Evolutionary conservation across 352 stramenopile species (phyloP).

Genomic region (Pythium monospermum): DNA sequence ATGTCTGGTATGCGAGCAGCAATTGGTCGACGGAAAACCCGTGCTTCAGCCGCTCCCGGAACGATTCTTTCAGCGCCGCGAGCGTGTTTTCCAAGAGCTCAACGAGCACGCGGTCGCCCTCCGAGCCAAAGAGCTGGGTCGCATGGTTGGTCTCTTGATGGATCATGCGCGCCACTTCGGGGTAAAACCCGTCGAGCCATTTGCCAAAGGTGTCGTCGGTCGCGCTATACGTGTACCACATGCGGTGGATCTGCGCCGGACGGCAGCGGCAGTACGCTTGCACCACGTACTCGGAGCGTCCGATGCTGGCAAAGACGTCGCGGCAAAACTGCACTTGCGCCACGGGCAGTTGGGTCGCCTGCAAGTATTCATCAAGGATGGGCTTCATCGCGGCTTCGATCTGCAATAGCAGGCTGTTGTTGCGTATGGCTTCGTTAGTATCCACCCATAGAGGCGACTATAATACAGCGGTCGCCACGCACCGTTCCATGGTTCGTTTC

Average conservation of each 20-base stretch:
- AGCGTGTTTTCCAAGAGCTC: slow-evolving; percentile 48
- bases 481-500: slow-evolving; percentile 37
- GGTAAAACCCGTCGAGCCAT: slow-evolving; percentile 61
- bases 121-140: slow-evolving; percentile 40
- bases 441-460: background rate
- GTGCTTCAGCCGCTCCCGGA: slow-evolving; percentile 42
- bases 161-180: slow-evolving; percentile 46
- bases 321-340: slow-evolving; percentile 40
- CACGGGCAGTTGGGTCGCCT: slow-evolving; percentile 38
- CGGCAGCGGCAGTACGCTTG: slow-evolving; percentile 39
- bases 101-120: slow-evolving; percentile 31
- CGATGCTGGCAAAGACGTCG: slow-evolving; percentile 46
- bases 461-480: background rate
- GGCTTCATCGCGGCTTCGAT: slow-evolving; percentile 49
- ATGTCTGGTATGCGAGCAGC: slow-evolving; percentile 39
- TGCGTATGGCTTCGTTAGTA: background rate
- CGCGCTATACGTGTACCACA: slow-evolving; percentile 47
- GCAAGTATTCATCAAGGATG: slow-evolving; percentile 33
- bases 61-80: slow-evolving; percentile 39
- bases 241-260: slow-evolving; percentile 43
- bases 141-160: slow-evolving; percentile 40
- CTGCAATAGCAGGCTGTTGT: slow-evolving; percentile 36
- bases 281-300: slow-evolving; percentile 31
- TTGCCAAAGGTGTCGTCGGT: slow-evolving; percentile 23
- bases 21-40: slow-evolving; percentile 29